Base-by-base conservation (phyloP, 2,329 filamentous ascomycete species). In the Xylaria sp. region DNA sequence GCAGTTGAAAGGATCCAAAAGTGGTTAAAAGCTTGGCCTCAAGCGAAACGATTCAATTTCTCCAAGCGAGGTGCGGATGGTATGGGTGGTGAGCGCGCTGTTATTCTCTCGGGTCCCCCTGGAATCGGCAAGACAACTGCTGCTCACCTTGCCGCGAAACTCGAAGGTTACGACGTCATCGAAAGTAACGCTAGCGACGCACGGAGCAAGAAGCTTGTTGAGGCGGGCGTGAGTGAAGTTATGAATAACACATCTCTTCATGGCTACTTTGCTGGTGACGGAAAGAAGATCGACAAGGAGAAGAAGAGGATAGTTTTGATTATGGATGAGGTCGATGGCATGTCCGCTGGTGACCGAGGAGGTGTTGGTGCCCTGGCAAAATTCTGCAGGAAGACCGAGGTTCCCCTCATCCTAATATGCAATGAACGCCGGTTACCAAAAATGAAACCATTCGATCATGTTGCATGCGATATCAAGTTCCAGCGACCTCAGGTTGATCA, bases 281-380 rank as follows among this genome's bases (percentile, higher is more conserved):
- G 91, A 23, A 91, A 95, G 76, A 85, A 89, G 59, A 88, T 97
- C 3, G 90, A 97, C 44, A 78, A 81, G 4, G 83, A 83, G 15
- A 98, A 95, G 81, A 96, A 96, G 81, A 97, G 97, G 70, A 87
- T 98, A 33, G 92, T 97, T 5, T 80, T 99, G 49, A 92, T 99
- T 78, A 98, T 99, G 95, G 95, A 99, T 70, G 95, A 99, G 77
- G 95, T 99, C 4, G 95, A 99, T 71, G 95, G 95, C 54, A 98
- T 99, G 95, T 98, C 94, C 63, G 93, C 92, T 35, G 95, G 95
- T 73, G 95, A 99, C 74, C 89, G 95, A 63, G 95, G 95, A 67
- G 95, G 95, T 75, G 95, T 99, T 48, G 95, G 93, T 52, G 95
- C 95, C 29, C 83, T 99, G 58, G 94, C 95, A 58, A 92, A 95